Evolutionary conservation across 2,329 filamentous ascomycete genomes (phyloP).

Genomic region (Ceratocystis eucalypticola): DNA sequence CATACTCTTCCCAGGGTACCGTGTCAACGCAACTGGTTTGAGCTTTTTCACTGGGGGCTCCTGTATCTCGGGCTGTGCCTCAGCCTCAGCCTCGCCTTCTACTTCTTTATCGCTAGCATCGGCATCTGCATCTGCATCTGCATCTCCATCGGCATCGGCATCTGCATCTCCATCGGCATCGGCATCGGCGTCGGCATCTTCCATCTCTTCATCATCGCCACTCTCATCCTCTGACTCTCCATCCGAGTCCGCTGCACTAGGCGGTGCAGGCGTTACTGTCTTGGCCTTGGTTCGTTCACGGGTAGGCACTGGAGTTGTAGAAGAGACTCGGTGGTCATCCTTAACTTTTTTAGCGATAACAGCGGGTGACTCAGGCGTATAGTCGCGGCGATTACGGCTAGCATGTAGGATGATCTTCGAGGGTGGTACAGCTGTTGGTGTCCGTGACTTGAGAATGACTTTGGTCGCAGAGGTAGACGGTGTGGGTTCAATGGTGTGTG

Average conservation of each 20-base stretch:
- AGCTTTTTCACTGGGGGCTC: slow-evolving; percentile 14
- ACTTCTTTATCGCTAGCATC: neutral
- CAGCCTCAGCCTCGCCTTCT: neutral
- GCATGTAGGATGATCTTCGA: slow-evolving; percentile 58
- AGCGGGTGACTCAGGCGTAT: slow-evolving; percentile 9
- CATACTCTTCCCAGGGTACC: slow-evolving; percentile 17
- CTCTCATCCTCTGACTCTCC: neutral
- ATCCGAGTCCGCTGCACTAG: slow-evolving; percentile 2
- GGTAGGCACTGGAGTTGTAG: neutral
- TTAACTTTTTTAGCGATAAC: neutral
- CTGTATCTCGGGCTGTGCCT: neutral
- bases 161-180: neutral
- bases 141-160: neutral
- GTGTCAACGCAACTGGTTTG: slow-evolving; percentile 13
- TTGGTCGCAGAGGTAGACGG: slow-evolving; percentile 33
- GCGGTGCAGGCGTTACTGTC: slow-evolving; percentile 1
- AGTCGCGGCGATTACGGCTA: slow-evolving; percentile 26
- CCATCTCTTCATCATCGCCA: neutral
- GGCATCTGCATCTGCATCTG: neutral
- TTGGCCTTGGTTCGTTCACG: slow-evolving; percentile 15
- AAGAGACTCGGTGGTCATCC: neutral
- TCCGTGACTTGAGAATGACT: slow-evolving; percentile 20
- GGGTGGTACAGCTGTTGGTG: slow-evolving; percentile 9
- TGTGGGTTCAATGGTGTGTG: slow-evolving; percentile 55
- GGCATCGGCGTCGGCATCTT: neutral